phyloP scores from a whole-genome alignment of 2,329 filamentous ascomycete species.

The Fusarium sp. region DNA sequence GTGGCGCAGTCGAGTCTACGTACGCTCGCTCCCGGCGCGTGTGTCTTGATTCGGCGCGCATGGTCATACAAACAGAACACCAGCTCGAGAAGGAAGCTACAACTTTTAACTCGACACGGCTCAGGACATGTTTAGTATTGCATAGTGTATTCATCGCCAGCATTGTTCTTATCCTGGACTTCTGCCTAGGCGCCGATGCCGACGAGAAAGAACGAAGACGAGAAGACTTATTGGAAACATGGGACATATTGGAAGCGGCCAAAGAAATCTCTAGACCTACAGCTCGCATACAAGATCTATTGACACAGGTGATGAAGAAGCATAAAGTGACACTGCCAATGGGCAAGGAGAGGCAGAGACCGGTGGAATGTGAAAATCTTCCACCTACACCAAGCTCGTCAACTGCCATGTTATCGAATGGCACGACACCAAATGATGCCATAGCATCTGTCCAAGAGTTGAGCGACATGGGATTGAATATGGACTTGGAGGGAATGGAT shows the following conservation, averaged over 20 bases:
- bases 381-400: conserved; percentile 46
- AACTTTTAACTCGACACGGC: conserved; percentile 41
- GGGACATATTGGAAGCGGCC: conserved; percentile 47
- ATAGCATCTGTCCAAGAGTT: conserved; percentile 38
- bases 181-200: conserved; percentile 41
- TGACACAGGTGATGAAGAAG: conserved; percentile 46
- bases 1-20: conserved; percentile 46
- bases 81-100: conserved; percentile 41
- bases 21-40: conserved; percentile 46
- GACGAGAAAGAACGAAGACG: conserved; percentile 37
- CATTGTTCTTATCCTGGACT: conserved; percentile 47
- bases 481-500: conserved; percentile 48
- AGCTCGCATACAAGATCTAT: conserved; percentile 44
- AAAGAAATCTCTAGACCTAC: conserved; percentile 43
- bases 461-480: conserved; percentile 41
- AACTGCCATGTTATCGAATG: conserved; percentile 16
- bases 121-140: conserved; percentile 44
- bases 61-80: conserved; percentile 45
- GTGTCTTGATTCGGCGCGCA: conserved; percentile 45
- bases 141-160: conserved; percentile 48
- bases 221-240: conserved; percentile 44
- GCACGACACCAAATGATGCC: conserved; percentile 11
- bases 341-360: conserved; percentile 2
- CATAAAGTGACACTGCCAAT: conserved; percentile 39
- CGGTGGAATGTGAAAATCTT: background rate